These are phyloP conservation scores for Iris pallida DNA, from an alignment of 116 monocot genomes.

Conservation along the genomic window DNA sequence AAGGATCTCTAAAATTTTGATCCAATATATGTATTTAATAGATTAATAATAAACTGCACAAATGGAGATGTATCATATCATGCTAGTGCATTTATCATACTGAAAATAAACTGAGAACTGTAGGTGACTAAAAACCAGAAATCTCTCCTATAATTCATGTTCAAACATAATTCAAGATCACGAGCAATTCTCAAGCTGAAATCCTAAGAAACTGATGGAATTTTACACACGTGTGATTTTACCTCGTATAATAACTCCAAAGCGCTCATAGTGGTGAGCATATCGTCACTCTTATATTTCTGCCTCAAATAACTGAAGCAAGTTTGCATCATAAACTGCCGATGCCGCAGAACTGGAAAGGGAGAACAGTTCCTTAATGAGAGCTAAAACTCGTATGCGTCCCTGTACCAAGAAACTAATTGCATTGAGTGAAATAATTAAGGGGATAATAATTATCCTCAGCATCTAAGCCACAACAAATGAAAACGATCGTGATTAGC, in stretches of 20 bases:
- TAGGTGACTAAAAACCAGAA: no score
- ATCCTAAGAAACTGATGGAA: background rate
- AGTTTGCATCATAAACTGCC: slow-evolving; percentile 47
- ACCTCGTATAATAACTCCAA: slow-evolving; percentile 97
- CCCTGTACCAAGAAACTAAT: slow-evolving; percentile 40
- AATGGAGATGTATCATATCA: no score
- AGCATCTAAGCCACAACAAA: background rate
- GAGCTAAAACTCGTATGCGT: slow-evolving; percentile 69
- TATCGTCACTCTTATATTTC: slow-evolving; percentile 62
- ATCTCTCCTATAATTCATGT: no score
- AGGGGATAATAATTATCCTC: background rate
- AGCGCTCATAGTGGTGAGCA: slow-evolving; percentile 69
- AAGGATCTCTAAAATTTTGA: no score
- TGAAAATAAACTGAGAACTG: no score
- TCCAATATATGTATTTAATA: no score
- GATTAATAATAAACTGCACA: no score
- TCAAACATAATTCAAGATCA: no score
- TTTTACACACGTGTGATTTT: background rate
- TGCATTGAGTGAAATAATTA: background rate
- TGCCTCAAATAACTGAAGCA: slow-evolving; percentile 66
- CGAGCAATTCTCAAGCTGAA: background rate
- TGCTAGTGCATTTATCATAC: no score
- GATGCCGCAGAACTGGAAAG: slow-evolving; percentile 62
- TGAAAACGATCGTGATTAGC: no score
- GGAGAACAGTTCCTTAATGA: slow-evolving; percentile 73